Base-by-base conservation (phyloP, 768 basidiomycete species). In the Suillus variegatus region DNA sequence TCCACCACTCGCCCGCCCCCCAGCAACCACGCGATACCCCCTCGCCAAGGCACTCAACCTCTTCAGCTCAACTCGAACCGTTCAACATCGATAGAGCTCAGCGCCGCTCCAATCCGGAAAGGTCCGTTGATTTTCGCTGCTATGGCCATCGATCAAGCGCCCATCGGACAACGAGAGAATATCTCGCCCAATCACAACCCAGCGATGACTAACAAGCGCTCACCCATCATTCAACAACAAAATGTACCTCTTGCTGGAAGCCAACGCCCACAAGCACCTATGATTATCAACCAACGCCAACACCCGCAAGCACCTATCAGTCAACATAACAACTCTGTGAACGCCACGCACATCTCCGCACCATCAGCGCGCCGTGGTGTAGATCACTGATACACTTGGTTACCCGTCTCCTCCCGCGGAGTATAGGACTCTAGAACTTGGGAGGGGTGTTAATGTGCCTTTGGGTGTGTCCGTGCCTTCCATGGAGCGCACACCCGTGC, bases 91-190 rank as follows among this genome's bases (percentile, higher is more conserved):
- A 20, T 58, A 64, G 74, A 63, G 62, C 68, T 41, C 62, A 55
- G 51, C 61, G 6, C 68, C 71, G 36, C 68, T 66, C 67, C 72
- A 4, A 54, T 75, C 6, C 80, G 78, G 64, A 84, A 83, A 22
- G 86, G 85, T 25, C 88, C 89, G 1, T 79, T 87, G 28, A 91
- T 91, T 40, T 91, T 91, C 64, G 74, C 87, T 7, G 86, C 88
- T 4, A 86, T 84, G 82, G 78, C 80, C 7, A 49, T 22, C 6
- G n/a, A 12, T 13, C 49, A 51, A 2, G 12, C 49, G 6, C 7
- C 51, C 9, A 28, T 32, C 16, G 25, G 8, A 0, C 51, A 52
- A 2, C 51, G 16, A 28, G 25, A 52, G 32, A 54, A 35, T 32
- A 9, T 18, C 18, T 32, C 52, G 2, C 28, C 18, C 16, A 35